Percentiles rank a stretch among this genome's conserved stretches.
These are phyloP conservation scores for Phialophora macrospora DNA, from an alignment of 2,329 filamentous ascomycete genomes.

Conservation along the genomic window DNA sequence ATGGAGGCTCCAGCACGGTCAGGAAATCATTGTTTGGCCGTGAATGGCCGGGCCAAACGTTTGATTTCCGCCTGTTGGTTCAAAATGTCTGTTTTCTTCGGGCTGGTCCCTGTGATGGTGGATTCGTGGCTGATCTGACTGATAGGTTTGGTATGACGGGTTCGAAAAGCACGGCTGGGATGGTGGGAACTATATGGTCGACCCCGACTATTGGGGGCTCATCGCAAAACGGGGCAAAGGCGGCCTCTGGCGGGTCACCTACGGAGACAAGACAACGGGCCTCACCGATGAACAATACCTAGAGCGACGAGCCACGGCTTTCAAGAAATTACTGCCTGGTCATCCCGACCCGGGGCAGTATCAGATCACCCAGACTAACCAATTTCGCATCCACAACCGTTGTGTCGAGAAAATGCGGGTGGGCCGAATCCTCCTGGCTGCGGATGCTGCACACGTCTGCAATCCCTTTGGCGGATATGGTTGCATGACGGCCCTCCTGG, in stretches of 20 bases:
- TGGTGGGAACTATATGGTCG: constrained; percentile 58
- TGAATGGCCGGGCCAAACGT: constrained; percentile 25
- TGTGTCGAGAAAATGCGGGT: constrained; percentile 63
- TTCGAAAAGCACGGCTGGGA: constrained; percentile 32
- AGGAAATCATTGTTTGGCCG: constrained; percentile 27
- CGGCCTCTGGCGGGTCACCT: constrained; percentile 67
- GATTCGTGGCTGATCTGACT: neutral
- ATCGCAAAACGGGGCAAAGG: constrained; percentile 64
- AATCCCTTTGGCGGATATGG: constrained; percentile 27
- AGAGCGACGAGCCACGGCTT: constrained; percentile 60
- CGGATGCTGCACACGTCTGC: constrained; percentile 62
- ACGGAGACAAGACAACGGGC: constrained; percentile 60
- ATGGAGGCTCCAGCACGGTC: constrained; percentile 47
- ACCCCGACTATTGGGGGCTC: constrained; percentile 68
- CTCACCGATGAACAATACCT: constrained; percentile 60
- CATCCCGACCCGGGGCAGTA: constrained; percentile 64
- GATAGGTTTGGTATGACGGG: constrained; percentile 28
- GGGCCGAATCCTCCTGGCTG: constrained; percentile 62
- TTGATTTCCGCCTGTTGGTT: constrained; percentile 28
- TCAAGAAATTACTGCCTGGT: constrained; percentile 63
- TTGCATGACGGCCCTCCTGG: constrained; percentile 64
- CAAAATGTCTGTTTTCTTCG: constrained; percentile 21
- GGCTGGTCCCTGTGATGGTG: neutral
- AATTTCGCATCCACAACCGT: constrained; percentile 66
- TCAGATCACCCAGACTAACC: constrained; percentile 60